A percentile compares a stretch with the other conserved stretches of the same genome.
Conservation (phyloP, 192 early-diverging fungal species). For the Linnemannia exigua region DNA sequence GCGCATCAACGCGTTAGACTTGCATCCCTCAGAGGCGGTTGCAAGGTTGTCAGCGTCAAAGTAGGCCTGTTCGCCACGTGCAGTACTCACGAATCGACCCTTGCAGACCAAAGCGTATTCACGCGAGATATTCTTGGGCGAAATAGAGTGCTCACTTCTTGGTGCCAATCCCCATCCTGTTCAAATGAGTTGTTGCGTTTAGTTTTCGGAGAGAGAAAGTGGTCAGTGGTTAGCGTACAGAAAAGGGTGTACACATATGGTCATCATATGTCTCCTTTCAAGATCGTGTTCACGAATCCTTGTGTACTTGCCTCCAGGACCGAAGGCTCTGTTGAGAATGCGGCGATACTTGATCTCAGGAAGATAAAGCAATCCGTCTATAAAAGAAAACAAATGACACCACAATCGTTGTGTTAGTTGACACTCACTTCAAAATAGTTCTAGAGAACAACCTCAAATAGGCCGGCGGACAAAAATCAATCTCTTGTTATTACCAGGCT, state of each 20-base stretch:
- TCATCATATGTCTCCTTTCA: background rate
- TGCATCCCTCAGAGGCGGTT: conserved; percentile 89
- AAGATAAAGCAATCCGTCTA: conserved; percentile 94
- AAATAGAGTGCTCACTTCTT: conserved; percentile 89
- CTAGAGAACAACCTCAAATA: background rate
- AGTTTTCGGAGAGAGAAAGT: background rate
- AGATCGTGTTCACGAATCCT: background rate
- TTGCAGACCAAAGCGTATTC: conserved; percentile 93
- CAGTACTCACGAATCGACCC: conserved; percentile 91
- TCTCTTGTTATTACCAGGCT: conserved; percentile 76
- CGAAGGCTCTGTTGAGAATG: conserved; percentile 94
- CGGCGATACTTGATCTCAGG: conserved; percentile 99
- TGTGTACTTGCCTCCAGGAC: conserved; percentile 80
- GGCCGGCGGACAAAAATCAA: background rate
- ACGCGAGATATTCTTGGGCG: conserved; percentile 82
- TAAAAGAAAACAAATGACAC: too few relatives aligned
- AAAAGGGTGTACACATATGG: background rate
- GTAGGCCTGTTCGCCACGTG: conserved; percentile 95
- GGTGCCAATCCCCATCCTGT: conserved; percentile 88
- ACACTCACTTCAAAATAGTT: background rate
- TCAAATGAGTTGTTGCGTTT: background rate
- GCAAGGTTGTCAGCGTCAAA: conserved; percentile 83
- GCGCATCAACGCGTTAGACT: conserved; percentile 94
- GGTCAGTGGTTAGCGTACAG: background rate
- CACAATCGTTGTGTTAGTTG: background rate